Conservation (phyloP, 2,329 filamentous ascomycete species). For the Apiospora hydei region DNA sequence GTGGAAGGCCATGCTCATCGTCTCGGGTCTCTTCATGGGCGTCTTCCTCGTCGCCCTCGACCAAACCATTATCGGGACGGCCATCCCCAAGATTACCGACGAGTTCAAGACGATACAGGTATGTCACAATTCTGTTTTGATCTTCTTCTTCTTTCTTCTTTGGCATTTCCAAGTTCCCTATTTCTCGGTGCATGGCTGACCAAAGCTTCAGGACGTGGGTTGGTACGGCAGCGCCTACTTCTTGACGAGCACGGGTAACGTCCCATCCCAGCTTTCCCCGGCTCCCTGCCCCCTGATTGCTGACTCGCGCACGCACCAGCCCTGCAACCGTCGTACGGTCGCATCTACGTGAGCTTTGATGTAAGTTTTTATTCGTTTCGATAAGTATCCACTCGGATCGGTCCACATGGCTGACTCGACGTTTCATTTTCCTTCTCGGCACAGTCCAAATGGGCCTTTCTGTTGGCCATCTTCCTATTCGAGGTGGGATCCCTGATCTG, state of each 20-base stretch:
- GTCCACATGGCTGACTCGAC: slow-evolving; percentile 38
- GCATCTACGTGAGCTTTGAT: slow-evolving; percentile 49
- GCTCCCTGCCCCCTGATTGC: neutral
- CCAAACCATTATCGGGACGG: slow-evolving; percentile 49
- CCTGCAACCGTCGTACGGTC: slow-evolving; percentile 47
- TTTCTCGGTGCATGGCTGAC: neutral
- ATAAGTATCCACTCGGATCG: neutral
- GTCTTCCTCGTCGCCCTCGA: slow-evolving; percentile 54
- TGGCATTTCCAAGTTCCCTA: too few species aligned
- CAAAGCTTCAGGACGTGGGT: slow-evolving; percentile 49
- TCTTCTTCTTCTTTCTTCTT: too few species aligned
- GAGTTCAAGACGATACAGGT: slow-evolving; percentile 47
- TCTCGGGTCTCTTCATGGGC: slow-evolving; percentile 50
- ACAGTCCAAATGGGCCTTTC: slow-evolving; percentile 41
- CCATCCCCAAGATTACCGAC: slow-evolving; percentile 50
- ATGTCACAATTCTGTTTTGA: neutral
- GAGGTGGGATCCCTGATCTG: slow-evolving; percentile 31
- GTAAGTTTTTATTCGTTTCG: slow-evolving; percentile 30
- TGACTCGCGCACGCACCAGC: slow-evolving; percentile 36
- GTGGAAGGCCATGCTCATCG: slow-evolving; percentile 47
- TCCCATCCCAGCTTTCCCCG: neutral
- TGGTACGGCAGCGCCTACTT: slow-evolving; percentile 52
- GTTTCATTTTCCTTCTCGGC: slow-evolving; percentile 20
- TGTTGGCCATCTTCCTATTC: slow-evolving; percentile 22
- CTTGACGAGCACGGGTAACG: slow-evolving; percentile 53